Evolutionary conservation across 805 yeast species (phyloP), one percentile per base, ranked within the genome.

Genomic region (Wickerhamomyces kurtzmanii): DNA sequence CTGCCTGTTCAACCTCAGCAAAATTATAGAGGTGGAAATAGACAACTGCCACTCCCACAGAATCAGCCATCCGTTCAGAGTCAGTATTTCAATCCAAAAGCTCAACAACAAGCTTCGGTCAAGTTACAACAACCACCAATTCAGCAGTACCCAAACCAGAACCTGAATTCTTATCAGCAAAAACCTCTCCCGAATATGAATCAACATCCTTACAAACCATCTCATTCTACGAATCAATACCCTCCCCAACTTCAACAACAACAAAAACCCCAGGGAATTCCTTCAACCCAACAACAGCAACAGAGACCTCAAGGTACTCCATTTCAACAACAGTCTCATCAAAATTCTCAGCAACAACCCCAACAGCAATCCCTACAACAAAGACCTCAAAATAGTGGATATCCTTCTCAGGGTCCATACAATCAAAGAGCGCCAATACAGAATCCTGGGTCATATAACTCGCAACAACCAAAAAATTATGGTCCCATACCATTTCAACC

Each of bases 61-160:
- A n/a, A n/a, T n/a, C n/a, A n/a, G n/a, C n/a, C n/a, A n/a, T n/a
- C n/a, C n/a, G n/a, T n/a, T n/a, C n/a, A n/a, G n/a, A n/a, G n/a
- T n/a, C n/a, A n/a, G n/a, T n/a, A n/a, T n/a, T n/a, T n/a, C n/a
- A n/a, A n/a, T n/a, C 37, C 30, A 23, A 31, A 34, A 27, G 38
- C 33, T 12, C 40, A 13, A 14, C 24, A 26, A 8, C 30, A 24
- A 16, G 26, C 7, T 24, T 15, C 10, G 25, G 22, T 19, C 28
- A 23, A 17, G 30, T n/a, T n/a, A 31, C 37, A 32, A 30, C 32
- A 20, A 30, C 42, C 30, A 17, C 33, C 35, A 12, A 36, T 33
- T 15, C 46, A 48, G 26, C 42, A 40, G 27, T 43, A 43, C 14
- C 43, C 33, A 13, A 40, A 36, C 28, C 46, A 40, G 31, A 44